A percentile compares a stretch with the other conserved stretches of the same genome.
Evolutionary conservation across 805 yeast genomes (phyloP).

Genomic region (Pichia nakasei): DNA sequence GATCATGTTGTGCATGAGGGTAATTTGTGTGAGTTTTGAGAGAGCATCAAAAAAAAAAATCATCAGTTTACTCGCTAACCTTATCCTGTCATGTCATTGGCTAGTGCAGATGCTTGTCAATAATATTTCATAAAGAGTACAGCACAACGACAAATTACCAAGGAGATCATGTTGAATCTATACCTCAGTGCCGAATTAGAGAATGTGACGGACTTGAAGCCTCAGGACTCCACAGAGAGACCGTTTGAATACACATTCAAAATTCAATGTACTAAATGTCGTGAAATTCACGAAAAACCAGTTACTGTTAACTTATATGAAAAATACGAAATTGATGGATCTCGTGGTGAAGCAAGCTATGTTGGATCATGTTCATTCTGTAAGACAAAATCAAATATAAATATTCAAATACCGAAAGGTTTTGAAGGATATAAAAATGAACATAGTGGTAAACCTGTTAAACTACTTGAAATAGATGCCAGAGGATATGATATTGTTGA

Average conservation of each 20-base stretch:
- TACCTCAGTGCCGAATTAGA: constrained; percentile 29
- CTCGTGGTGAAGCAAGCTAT: constrained; percentile 79
- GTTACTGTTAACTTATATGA: constrained; percentile 63
- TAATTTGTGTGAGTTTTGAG: too few relatives aligned
- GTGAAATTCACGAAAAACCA: constrained; percentile 65
- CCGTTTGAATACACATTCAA: constrained; percentile 74
- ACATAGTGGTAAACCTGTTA: constrained; percentile 33
- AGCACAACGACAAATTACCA: too few relatives aligned
- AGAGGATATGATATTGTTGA: constrained; percentile 73
- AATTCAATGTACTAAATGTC: constrained; percentile 69
- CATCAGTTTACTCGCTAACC: too few relatives aligned
- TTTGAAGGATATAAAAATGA: constrained; percentile 30
- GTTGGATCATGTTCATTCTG: constrained; percentile 41
- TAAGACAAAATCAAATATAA: constrained; percentile 17
- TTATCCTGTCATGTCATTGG: too few relatives aligned
- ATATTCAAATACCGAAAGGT: constrained; percentile 18
- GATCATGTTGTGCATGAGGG: too few relatives aligned
- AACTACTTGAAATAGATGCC: constrained; percentile 64
- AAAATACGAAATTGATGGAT: constrained; percentile 53
- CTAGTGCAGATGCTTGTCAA: too few relatives aligned
- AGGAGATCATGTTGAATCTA: constrained; percentile 8
- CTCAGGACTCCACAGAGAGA: constrained; percentile 46
- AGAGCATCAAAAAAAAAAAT: too few relatives aligned
- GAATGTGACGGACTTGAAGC: constrained; percentile 30
- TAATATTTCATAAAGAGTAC: too few relatives aligned